Percentiles rank a stretch among this genome's conserved stretches.
Evolutionary conservation across 257 asterid species (phyloP).

Genomic region (Nicotiana tomentosiformis): DNA sequence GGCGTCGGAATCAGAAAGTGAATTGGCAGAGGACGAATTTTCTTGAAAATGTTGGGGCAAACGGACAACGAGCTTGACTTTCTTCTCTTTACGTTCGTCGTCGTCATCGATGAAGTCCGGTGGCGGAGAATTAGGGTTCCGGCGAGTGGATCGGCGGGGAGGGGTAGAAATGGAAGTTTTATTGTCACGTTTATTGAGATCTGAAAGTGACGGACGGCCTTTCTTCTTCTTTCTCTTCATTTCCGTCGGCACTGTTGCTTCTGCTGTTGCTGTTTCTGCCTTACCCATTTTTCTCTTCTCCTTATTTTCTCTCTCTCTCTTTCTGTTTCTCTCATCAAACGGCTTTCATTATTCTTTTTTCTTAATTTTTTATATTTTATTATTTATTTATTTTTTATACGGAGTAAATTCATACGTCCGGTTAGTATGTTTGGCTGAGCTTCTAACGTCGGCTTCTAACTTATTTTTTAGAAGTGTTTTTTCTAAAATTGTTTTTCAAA

Average conservation of each 20-base stretch:
- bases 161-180: conserved; percentile 11
- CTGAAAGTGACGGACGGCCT: conserved; percentile 62
- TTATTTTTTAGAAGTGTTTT: too few relatives aligned
- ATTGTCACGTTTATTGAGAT: conserved; percentile 28
- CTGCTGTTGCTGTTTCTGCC: conserved; percentile 34
- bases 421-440: too few relatives aligned
- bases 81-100: conserved; percentile 84
- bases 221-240: conserved; percentile 80
- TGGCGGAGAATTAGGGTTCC: conserved; percentile 46
- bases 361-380: background rate
- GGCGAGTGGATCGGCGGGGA: conserved; percentile 55
- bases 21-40: conserved; percentile 27
- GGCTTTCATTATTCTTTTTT: background rate
- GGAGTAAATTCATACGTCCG: too few relatives aligned
- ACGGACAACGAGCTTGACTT: conserved; percentile 84
- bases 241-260: conserved; percentile 22
- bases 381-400: background rate
- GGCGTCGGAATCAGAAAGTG: conserved; percentile 43
- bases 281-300: conserved; percentile 41
- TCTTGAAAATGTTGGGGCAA: conserved; percentile 49
- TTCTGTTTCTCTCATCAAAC: background rate
- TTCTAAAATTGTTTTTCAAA: too few relatives aligned
- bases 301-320: background rate
- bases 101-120: conserved; percentile 57
- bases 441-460: too few relatives aligned